Evolutionary conservation across 805 yeast species (phyloP).

Genomic region (Diddensiella transvaalensis): DNA sequence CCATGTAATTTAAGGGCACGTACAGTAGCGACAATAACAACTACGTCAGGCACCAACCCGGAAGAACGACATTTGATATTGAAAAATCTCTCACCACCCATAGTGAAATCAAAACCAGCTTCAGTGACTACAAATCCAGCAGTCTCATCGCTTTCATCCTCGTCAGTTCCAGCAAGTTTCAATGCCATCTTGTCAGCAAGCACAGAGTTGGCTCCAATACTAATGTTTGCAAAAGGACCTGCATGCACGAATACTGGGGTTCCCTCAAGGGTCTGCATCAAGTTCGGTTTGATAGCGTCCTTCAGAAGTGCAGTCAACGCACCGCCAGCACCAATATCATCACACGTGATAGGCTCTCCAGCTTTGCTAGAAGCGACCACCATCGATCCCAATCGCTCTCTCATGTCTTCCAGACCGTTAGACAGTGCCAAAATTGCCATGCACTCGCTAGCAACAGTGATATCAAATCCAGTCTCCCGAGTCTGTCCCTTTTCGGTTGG

Average conservation of each 20-base stretch:
- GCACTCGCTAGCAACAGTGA: slow-evolving; percentile 92
- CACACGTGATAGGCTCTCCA: slow-evolving; percentile 86
- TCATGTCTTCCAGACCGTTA: slow-evolving; percentile 72
- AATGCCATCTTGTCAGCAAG: slow-evolving; percentile 90
- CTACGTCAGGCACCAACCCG: slow-evolving; percentile 82
- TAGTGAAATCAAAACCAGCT: slow-evolving; percentile 97
- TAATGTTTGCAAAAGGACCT: slow-evolving; percentile 96
- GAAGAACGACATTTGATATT: slow-evolving; percentile 93
- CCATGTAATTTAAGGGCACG: slow-evolving; percentile 97
- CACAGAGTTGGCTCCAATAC: slow-evolving; percentile 94
- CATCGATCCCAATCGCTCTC: slow-evolving; percentile 81
- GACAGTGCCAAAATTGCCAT: slow-evolving; percentile 94
- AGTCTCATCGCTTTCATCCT: slow-evolving; percentile 35
- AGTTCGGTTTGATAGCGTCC: slow-evolving; percentile 93
- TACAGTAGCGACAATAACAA: slow-evolving; percentile 92
- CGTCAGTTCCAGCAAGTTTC: slow-evolving; percentile 73
- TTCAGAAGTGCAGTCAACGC: slow-evolving; percentile 91
- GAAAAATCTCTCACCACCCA: slow-evolving; percentile 98
- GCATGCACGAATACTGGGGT: slow-evolving; percentile 98
- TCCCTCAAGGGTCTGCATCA: slow-evolving; percentile 97
- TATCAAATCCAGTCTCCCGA: slow-evolving; percentile 89
- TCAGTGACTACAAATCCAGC: slow-evolving; percentile 91
- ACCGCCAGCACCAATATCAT: slow-evolving; percentile 93
- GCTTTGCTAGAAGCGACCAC: slow-evolving; percentile 77
- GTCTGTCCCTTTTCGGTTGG: slow-evolving; percentile 88